These are phyloP conservation scores for Pezicula carpinea DNA, from an alignment of 2,329 filamentous ascomycete species.

Conservation along the genomic window DNA sequence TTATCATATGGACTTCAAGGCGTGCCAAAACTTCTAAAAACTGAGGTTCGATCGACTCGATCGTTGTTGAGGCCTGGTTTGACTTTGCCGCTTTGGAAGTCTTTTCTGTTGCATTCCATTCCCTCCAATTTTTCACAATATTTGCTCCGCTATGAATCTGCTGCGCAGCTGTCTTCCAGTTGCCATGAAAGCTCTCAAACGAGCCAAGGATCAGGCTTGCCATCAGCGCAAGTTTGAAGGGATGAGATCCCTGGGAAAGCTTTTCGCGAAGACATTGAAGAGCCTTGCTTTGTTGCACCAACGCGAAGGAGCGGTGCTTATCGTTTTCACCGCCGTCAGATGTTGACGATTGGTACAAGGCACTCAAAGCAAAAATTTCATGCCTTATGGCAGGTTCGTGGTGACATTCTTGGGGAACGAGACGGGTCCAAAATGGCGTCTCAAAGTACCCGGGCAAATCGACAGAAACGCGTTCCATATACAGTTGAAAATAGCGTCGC, in stretches of 20 bases:
- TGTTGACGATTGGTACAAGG: slow-evolving; percentile 55
- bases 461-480: slow-evolving; percentile 9
- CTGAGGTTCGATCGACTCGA: slow-evolving; percentile 9
- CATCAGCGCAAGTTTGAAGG: slow-evolving; percentile 47
- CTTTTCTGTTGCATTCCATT: slow-evolving; percentile 5
- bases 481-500: slow-evolving; percentile 14
- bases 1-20: slow-evolving; percentile 12
- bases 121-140: slow-evolving; percentile 9
- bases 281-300: slow-evolving; percentile 34
- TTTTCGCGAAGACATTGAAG: slow-evolving; percentile 40
- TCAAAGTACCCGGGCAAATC: slow-evolving; percentile 51
- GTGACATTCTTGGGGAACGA: slow-evolving; percentile 57
- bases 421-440: slow-evolving; percentile 55
- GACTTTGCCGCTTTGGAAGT: background rate
- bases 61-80: slow-evolving; percentile 1
- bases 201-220: slow-evolving; percentile 57
- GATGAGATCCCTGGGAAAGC: slow-evolving; percentile 10
- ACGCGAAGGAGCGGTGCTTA: slow-evolving; percentile 18
- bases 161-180: slow-evolving; percentile 26
- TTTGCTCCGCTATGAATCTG: slow-evolving; percentile 12
- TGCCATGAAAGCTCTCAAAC: slow-evolving; percentile 61
- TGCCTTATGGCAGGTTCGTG: slow-evolving; percentile 54
- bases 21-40: slow-evolving; percentile 5
- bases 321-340: slow-evolving; percentile 31
- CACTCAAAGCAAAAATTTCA: slow-evolving; percentile 58